phyloP scores from a whole-genome alignment of 1,284 basidiomycete genomes.

The Moesziomyces sp. region DNA sequence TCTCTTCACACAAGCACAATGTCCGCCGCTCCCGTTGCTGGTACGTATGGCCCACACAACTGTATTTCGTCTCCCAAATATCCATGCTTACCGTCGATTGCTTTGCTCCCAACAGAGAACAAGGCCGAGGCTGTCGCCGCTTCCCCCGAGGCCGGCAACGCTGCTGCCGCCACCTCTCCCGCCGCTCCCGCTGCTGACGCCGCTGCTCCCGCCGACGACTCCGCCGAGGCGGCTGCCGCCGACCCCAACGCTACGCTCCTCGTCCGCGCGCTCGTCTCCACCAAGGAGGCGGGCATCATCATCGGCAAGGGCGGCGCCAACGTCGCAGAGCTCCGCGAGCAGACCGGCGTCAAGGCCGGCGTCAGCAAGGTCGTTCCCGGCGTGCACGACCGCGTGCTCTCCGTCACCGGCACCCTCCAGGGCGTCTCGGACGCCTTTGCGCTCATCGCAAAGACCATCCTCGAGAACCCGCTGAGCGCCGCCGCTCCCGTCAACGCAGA shows the following conservation, averaged over 20 bases:
- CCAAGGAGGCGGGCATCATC: constrained; percentile 66
- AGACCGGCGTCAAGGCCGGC: constrained; percentile 95
- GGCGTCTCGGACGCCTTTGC: constrained; percentile 95
- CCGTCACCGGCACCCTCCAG: constrained; percentile 89
- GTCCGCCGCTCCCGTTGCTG: constrained; percentile 28
- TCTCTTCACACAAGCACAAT: constrained; percentile 4
- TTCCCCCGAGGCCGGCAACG: constrained; percentile 9
- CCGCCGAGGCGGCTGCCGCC: constrained; percentile 20
- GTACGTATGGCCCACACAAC: constrained; percentile 7
- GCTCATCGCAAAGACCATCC: constrained; percentile 91
- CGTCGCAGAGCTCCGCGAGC: constrained; percentile 92
- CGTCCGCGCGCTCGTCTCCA: constrained; percentile 61
- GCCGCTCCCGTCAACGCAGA: constrained; percentile 63
- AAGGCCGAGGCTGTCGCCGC: constrained; percentile 36
- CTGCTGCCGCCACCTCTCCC: constrained; percentile 10
- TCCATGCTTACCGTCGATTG: too few relatives aligned
- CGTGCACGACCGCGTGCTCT: constrained; percentile 96
- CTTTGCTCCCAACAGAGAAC: constrained; percentile 4
- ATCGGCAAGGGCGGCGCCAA: constrained; percentile 91
- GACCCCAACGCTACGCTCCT: constrained; percentile 56
- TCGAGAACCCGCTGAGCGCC: constrained; percentile 68
- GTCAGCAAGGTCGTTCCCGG: constrained; percentile 98
- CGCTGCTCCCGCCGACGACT: constrained; percentile 24
- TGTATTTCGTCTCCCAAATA: not conserved
- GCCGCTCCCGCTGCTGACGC: constrained; percentile 5